Base-by-base conservation (phyloP, 2,329 filamentous ascomycete genomes). In the Phyllachora maydis region DNA sequence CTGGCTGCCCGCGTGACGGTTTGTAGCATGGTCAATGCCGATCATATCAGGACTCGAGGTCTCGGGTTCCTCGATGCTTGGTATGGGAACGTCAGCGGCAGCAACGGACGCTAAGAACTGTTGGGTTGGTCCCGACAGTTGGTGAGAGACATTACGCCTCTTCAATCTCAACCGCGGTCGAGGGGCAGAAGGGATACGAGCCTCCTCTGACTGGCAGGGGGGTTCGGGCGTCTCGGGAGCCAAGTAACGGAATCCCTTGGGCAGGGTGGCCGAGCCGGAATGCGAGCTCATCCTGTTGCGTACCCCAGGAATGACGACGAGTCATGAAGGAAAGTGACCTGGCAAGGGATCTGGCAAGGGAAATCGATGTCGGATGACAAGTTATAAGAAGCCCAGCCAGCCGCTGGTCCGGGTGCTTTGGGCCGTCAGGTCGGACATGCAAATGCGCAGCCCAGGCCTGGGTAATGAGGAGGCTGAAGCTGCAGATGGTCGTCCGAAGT, bases 21-120 rank as follows among this genome's bases (percentile, higher is more conserved):
- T n/a, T n/a, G n/a, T n/a, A n/a, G 21, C 14, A 16, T 14, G 17
- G 3, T 24, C 12, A 8, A 40, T 37, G 28, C 49, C 46, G 17
- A 43, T 37, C 50, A 57, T 55, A 19, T 53, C 49, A 32, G 52
- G 49, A 33, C n/a, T n/a, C n/a, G n/a, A n/a, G n/a, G 59, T 51
- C 24, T 33, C 23, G 18, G 62, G 56, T 30, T 61, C 52, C 41
- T 73, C 67, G 26, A 73, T 69, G 40, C 65, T 71, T 9, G 65
- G 67, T 24, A 73, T 59, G 13, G 66, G 64, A 4, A 69, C 49
- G 38, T 73, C 67, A 29, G 65, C 67, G 11, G 65, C 65, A 21
- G 64, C 66, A 27, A 73, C 67, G 4, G 65, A 71, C 3, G 65
- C 66, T n/a, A 73, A 55, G 36, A 73, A 73, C 23, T 72, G 64